Evolutionary conservation across 345 rosid genomes (phyloP).

Genomic region (Viola odorata): DNA sequence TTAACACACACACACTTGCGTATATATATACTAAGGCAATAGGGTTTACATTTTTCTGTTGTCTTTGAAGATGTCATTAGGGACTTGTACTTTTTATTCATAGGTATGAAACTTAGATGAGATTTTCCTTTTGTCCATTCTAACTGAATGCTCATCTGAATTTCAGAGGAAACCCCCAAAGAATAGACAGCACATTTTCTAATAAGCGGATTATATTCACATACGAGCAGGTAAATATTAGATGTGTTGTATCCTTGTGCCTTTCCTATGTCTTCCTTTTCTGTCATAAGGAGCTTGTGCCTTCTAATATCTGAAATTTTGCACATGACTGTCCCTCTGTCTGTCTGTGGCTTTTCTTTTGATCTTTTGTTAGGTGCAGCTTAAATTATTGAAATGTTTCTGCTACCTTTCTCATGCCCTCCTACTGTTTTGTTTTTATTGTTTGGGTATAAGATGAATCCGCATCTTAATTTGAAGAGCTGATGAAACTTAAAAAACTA

Average conservation of each 20-base stretch:
- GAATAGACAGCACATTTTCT: conserved; percentile 68
- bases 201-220: conserved; percentile 79
- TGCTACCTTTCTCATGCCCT: not conserved
- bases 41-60: too few species aligned
- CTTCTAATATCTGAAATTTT: not conserved
- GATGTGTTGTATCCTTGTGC: not conserved
- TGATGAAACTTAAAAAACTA: too few species aligned
- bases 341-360: not conserved
- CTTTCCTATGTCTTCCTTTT: not conserved
- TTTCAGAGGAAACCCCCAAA: conserved; percentile 90
- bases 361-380: not conserved
- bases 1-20: too few species aligned
- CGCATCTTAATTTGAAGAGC: not conserved
- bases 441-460: not conserved
- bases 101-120: not conserved
- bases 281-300: not conserved
- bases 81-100: too few species aligned
- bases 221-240: conserved; percentile 76
- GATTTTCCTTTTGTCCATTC: not conserved
- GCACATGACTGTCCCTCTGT: too few species aligned
- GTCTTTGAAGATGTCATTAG: too few species aligned
- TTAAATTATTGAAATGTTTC: not conserved
- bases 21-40: too few species aligned
- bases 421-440: not conserved
- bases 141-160: conserved; percentile 8